Base-by-base conservation (phyloP, 805 yeast genomes). In the Torulaspora delbrueckii region DNA sequence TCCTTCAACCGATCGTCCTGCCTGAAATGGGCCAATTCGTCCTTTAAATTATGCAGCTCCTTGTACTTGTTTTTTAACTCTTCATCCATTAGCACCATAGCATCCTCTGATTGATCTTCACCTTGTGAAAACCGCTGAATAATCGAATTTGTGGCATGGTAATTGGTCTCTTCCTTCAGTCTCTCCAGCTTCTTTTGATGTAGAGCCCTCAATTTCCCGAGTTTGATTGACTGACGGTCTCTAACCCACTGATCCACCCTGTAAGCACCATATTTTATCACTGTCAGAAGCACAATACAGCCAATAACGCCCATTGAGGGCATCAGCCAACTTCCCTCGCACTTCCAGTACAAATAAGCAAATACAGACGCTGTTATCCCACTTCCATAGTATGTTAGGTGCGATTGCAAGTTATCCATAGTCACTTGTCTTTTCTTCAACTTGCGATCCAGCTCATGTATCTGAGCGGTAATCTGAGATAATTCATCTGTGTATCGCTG, bases 81-180 rank as follows among this genome's bases (percentile, higher is more conserved):
- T 31, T 68, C 71, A 36, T 74, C 76, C 53, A 76, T 63, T 26
- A 63, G 55, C 39, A 71, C 67, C 56, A 69, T 58, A 23, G 71
- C 67, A 57, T 77, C 81, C 40, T 70, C 75, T 47, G 69, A 59
- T 37, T 70, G 67, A 50, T 75, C 77, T 33, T 69, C 74, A 12
- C 84, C 86, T 31, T 66, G 62, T 8, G 75, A 68, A 53, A 77
- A 89, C 56, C 89, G 73, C 42, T 75, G 77, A 36, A 90, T 67
- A 37, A 90, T 71, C n/a, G 84, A 80, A 63, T 80, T 81, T 1
- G 96, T 86, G 10, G 82, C 74, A 56, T 84, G 77, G 63, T 79
- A 91, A 53, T 86, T 84, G 12, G 96, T 85, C 57, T 78, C 73
- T 46, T 75, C 71, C 64, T 86, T 86, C 64, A 85, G 69, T 50